Evolutionary conservation across 2,329 filamentous ascomycete species (phyloP).

Genomic region (Diaporthe velutina): DNA sequence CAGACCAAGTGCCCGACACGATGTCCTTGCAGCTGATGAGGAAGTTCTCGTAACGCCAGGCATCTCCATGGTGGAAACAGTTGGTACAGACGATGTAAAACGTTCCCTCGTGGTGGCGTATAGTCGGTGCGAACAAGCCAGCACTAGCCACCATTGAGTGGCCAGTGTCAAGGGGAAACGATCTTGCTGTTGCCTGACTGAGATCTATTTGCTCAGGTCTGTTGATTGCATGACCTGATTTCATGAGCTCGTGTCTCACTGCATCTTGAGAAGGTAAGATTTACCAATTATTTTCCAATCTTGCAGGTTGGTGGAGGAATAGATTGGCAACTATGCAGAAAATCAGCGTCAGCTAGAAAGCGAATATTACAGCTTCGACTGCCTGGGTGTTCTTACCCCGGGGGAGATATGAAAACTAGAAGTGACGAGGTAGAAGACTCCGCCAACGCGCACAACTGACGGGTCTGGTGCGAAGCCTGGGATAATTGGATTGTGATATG

Average conservation of each 20-base stretch:
- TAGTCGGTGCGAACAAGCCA: slow-evolving; percentile 53
- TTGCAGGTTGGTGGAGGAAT: neutral
- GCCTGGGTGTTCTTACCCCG: neutral
- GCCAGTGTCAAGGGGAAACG: slow-evolving; percentile 8
- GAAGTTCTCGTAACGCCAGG: slow-evolving; percentile 51
- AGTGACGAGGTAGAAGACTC: neutral
- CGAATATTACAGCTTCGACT: neutral
- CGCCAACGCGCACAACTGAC: neutral
- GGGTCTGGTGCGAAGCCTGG: slow-evolving; percentile 15
- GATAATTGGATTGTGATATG: neutral
- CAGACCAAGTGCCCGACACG: slow-evolving; percentile 54
- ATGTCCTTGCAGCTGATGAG: slow-evolving; percentile 57
- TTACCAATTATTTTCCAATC: neutral
- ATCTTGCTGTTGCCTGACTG: neutral
- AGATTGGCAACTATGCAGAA: neutral
- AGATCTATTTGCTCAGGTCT: neutral
- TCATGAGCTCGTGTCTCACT: neutral
- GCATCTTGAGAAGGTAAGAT: too few species aligned
- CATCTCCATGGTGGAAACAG: slow-evolving; percentile 48
- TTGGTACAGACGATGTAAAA: slow-evolving; percentile 60
- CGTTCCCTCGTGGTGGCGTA: slow-evolving; percentile 56
- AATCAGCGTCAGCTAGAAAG: neutral
- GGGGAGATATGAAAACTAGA: slow-evolving; percentile 6
- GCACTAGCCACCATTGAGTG: slow-evolving; percentile 19
- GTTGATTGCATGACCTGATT: slow-evolving; percentile 4